A percentile compares a stretch with the other conserved stretches of the same genome.
Evolutionary conservation across 257 asterid species (phyloP).

Genomic region (Solanum tacnaense): DNA sequence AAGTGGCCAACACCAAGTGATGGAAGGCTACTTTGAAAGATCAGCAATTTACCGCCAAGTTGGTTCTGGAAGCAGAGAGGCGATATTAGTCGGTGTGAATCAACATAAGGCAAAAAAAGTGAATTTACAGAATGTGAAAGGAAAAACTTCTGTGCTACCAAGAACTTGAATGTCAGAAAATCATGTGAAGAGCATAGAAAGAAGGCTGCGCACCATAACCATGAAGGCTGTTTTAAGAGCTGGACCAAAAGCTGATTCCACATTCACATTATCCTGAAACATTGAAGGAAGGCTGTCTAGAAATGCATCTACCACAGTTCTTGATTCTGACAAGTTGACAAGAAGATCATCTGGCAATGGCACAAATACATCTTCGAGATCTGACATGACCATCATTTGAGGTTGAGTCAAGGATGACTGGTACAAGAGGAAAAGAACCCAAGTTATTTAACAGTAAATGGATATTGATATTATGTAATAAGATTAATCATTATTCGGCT

Average conservation of each 20-base stretch:
- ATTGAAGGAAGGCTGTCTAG: constrained; percentile 89
- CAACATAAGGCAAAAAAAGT: background rate
- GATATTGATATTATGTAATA: background rate
- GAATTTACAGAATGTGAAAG: background rate
- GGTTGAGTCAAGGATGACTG: constrained; percentile 87
- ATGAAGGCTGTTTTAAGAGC: constrained; percentile 89
- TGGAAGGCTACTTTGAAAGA: constrained; percentile 87
- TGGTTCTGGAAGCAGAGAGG: constrained; percentile 55
- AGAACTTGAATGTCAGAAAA: background rate
- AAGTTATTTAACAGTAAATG: constrained; percentile 4
- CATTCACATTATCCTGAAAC: constrained; percentile 83
- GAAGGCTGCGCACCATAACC: constrained; percentile 69
- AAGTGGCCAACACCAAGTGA: constrained; percentile 94
- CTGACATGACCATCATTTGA: constrained; percentile 87
- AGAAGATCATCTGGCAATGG: constrained; percentile 88
- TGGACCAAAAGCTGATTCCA: constrained; percentile 99
- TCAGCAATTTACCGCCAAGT: constrained; percentile 95
- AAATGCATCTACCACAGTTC: constrained; percentile 84
- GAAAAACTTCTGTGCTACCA: background rate
- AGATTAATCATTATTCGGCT: background rate
- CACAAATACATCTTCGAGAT: constrained; percentile 71
- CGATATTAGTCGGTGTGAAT: background rate
- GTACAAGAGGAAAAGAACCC: constrained; percentile 13
- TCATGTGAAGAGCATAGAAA: background rate
- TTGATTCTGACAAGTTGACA: constrained; percentile 94